These are phyloP conservation scores for Purpureocillium takamizusanense DNA, from an alignment of 2,329 filamentous ascomycete genomes.

Conservation along the genomic window DNA sequence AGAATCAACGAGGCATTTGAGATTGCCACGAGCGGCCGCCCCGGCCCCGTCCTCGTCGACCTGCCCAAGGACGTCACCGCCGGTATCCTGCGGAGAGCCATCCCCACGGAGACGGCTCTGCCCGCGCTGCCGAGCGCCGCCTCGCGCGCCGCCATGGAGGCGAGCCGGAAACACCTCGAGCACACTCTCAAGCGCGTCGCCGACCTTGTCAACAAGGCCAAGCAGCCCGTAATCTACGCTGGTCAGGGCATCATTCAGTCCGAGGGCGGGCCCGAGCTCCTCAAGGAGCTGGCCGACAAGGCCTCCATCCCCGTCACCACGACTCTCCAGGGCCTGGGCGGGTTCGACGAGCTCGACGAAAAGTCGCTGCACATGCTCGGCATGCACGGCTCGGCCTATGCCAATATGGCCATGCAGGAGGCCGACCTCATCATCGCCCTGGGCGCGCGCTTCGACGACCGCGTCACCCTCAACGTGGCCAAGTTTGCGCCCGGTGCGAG, in stretches of 20 bases:
- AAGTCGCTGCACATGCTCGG: constrained; percentile 97
- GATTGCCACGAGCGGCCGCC: constrained; percentile 89
- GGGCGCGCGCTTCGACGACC: constrained; percentile 91
- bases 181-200: constrained; percentile 69
- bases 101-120: constrained; percentile 65
- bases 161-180: constrained; percentile 63
- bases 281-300: constrained; percentile 86
- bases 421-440: constrained; percentile 93
- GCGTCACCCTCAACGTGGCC: constrained; percentile 71
- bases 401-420: constrained; percentile 97
- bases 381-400: constrained; percentile 95
- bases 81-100: constrained; percentile 70
- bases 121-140: constrained; percentile 81
- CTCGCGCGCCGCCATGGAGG: constrained; percentile 67
- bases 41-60: constrained; percentile 91
- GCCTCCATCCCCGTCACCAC: constrained; percentile 89
- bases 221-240: constrained; percentile 93
- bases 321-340: constrained; percentile 87
- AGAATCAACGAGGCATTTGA: constrained; percentile 97
- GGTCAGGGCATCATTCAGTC: constrained; percentile 80
- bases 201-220: constrained; percentile 73
- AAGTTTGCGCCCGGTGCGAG: constrained; percentile 89
- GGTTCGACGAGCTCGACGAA: constrained; percentile 84
- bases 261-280: constrained; percentile 66
- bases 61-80: constrained; percentile 95